phyloP scores from a whole-genome alignment of 768 basidiomycete species.

The Phlebiopsis flavidoalba region DNA sequence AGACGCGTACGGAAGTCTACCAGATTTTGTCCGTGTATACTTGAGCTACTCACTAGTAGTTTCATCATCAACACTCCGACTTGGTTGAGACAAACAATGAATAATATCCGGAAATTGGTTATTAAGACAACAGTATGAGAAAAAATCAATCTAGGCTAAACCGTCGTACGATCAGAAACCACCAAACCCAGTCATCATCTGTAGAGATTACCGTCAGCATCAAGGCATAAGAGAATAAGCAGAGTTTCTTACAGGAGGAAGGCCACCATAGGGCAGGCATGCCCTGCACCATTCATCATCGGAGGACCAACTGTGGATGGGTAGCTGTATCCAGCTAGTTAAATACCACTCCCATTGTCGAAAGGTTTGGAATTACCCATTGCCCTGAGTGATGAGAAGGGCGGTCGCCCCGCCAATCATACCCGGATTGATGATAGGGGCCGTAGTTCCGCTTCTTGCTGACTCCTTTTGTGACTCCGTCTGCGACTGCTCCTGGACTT shows the following conservation, averaged over 20 bases:
- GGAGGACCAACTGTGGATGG: slow-evolving; percentile 62
- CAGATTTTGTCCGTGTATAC: no score
- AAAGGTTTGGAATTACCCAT: slow-evolving; percentile 33
- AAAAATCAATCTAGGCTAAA: neutral
- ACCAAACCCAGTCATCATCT: slow-evolving; percentile 67
- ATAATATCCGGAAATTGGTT: neutral
- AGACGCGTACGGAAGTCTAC: no score
- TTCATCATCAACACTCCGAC: neutral
- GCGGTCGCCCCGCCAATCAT: slow-evolving; percentile 51
- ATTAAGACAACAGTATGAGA: neutral
- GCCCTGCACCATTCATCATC: slow-evolving; percentile 53
- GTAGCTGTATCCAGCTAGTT: slow-evolving; percentile 37
- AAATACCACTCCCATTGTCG: neutral
- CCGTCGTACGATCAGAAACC: slow-evolving; percentile 21
- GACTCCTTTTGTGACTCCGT: slow-evolving; percentile 88
- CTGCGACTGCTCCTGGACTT: slow-evolving; percentile 81
- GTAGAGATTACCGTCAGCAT: slow-evolving; percentile 9
- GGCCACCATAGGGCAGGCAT: slow-evolving; percentile 31
- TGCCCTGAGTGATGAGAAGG: slow-evolving; percentile 72
- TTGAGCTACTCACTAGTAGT: no score
- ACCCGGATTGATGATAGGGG: slow-evolving; percentile 86
- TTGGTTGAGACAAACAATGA: neutral
- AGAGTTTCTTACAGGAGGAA: slow-evolving; percentile 51
- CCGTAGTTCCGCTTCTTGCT: slow-evolving; percentile 62
- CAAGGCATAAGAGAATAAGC: neutral